A percentile compares a stretch with the other conserved stretches of the same genome.
These are phyloP conservation scores for Euphorbia tirucalli DNA, from an alignment of 345 rosid species.

Conservation along the genomic window DNA sequence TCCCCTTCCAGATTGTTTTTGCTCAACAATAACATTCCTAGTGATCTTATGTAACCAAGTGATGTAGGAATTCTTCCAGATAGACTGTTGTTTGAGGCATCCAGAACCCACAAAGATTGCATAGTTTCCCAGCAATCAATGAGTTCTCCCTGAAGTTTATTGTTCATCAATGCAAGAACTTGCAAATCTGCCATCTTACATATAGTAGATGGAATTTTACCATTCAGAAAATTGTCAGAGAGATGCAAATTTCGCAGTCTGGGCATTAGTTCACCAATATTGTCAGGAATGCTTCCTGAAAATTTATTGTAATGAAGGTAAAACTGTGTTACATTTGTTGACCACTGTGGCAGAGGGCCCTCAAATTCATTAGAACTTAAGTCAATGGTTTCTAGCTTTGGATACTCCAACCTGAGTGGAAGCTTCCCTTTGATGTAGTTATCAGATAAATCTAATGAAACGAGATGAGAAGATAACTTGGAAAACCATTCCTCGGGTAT, in stretches of 20 bases:
- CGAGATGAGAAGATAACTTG: constrained; percentile 10
- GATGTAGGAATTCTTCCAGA: constrained; percentile 45
- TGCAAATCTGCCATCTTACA: constrained; percentile 1
- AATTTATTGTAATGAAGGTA: constrained; percentile 45
- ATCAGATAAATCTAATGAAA: constrained; percentile 10
- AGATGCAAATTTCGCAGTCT: constrained; percentile 7
- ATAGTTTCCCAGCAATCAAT: constrained; percentile 6
- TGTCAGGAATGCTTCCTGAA: constrained; percentile 32
- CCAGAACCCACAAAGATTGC: constrained; percentile 20
- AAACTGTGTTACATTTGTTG: constrained; percentile 39
- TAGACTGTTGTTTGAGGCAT: constrained; percentile 43
- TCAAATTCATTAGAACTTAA: constrained; percentile 41
- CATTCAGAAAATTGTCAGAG: constrained; percentile 25
- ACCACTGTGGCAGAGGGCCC: constrained; percentile 54
- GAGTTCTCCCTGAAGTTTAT: neutral
- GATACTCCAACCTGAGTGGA: constrained; percentile 10
- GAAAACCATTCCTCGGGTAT: constrained; percentile 24
- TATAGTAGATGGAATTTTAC: constrained; percentile 25
- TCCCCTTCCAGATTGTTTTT: constrained; percentile 42
- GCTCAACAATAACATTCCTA: constrained; percentile 31
- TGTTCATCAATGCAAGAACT: constrained; percentile 8
- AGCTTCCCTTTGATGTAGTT: constrained; percentile 22
- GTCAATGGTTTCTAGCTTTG: constrained; percentile 1
- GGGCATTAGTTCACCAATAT: constrained; percentile 11
- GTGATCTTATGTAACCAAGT: constrained; percentile 13